These are phyloP conservation scores for Bacterosira constricta DNA, from an alignment of 108 stramenopile genomes.

Conservation along the genomic window DNA sequence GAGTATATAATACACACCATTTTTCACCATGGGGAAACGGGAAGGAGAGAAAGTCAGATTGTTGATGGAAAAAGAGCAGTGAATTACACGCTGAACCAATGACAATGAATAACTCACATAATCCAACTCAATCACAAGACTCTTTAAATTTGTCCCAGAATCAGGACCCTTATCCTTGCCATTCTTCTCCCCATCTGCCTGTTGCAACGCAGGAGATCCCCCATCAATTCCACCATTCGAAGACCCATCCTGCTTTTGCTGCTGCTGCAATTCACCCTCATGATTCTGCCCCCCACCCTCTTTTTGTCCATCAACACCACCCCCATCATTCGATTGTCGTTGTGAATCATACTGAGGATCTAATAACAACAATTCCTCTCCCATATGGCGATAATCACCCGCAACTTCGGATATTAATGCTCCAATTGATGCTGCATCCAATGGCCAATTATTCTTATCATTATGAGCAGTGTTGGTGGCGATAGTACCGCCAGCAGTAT, in stretches of 20 bases:
- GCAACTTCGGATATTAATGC: constrained; percentile 82
- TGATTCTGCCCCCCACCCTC: background rate
- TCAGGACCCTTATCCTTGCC: constrained; percentile 28
- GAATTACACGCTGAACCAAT: background rate
- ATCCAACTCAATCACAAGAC: constrained; percentile 50
- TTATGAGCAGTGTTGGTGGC: background rate
- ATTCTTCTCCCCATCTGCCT: constrained; percentile 8
- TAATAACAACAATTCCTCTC: constrained; percentile 53
- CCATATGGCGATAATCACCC: constrained; percentile 63
- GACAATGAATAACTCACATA: constrained; percentile 21
- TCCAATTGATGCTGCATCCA: constrained; percentile 59
- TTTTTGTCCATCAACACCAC: constrained; percentile 7
- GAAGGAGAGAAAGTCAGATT: background rate
- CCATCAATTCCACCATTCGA: constrained; percentile 10
- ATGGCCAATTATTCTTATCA: constrained; percentile 37
- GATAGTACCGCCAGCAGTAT: background rate
- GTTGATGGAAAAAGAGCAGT: background rate
- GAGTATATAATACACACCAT: background rate
- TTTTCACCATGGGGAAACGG: too few species aligned
- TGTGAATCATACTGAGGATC: constrained; percentile 62
- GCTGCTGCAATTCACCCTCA: background rate
- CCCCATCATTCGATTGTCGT: constrained; percentile 54
- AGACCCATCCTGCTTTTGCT: constrained; percentile 1
- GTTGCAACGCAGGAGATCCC: background rate
- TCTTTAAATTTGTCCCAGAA: constrained; percentile 50